Conservation (phyloP, 208 protist genomes). For the Lotmaria passim region DNA sequence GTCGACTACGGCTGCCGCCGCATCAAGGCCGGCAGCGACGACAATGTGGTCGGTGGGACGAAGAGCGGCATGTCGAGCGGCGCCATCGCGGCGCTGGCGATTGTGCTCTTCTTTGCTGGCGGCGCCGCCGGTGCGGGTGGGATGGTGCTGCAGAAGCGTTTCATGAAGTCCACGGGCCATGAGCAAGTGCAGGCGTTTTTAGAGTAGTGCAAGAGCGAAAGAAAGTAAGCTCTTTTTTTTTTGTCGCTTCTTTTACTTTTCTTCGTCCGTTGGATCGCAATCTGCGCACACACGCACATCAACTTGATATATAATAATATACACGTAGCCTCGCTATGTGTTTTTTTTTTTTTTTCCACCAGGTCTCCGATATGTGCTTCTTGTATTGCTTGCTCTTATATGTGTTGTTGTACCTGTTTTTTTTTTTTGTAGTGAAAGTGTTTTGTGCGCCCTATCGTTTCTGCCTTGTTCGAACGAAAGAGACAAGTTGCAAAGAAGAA, state of each 20-base stretch:
- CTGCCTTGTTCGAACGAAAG: too few species aligned
- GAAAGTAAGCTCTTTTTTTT: not conserved
- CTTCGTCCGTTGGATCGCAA: too few species aligned
- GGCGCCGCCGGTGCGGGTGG: slow-evolving; percentile 13
- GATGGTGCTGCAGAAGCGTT: slow-evolving; percentile 21
- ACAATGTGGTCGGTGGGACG: not conserved
- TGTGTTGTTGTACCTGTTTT: too few species aligned
- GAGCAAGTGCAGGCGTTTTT: slow-evolving; percentile 16
- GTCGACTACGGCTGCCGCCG: slow-evolving; percentile 40
- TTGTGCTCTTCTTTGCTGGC: slow-evolving; percentile 30
- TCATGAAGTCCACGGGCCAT: slow-evolving; percentile 8
- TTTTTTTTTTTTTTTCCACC: too few species aligned
- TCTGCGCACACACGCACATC: too few species aligned
- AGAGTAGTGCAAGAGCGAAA: slow-evolving; percentile 1
- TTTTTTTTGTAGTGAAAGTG: too few species aligned
- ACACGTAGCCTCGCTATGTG: too few species aligned
- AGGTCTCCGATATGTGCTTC: too few species aligned
- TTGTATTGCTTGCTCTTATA: too few species aligned
- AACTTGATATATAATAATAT: too few species aligned
- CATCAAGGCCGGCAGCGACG: slow-evolving; percentile 11
- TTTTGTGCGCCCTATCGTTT: too few species aligned
- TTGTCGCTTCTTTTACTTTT: not conserved
- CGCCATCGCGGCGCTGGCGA: slow-evolving; percentile 25
- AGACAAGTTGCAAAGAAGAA: too few species aligned
- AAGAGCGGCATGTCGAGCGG: slow-evolving; percentile 20